A percentile compares a stretch with the other conserved stretches of the same genome.
Evolutionary conservation across 2,329 filamentous ascomycete species (phyloP).

Genomic region (Podosphaera fusca): DNA sequence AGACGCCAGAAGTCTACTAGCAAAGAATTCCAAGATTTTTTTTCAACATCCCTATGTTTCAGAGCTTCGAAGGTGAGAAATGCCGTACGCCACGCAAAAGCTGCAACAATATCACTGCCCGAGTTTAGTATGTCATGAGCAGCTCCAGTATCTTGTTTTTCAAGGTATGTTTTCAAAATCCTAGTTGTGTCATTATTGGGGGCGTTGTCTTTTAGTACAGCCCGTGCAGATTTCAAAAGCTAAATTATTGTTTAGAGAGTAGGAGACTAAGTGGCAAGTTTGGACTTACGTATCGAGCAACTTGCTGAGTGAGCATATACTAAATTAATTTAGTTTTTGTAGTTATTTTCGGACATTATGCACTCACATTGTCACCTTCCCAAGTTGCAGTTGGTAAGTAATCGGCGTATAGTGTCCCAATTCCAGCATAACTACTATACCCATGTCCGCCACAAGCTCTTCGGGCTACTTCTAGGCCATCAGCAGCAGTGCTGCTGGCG

Average conservation of each 20-base stretch:
- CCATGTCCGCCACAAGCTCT: constrained; percentile 58
- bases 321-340: not conserved
- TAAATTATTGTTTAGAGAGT: constrained; percentile 8
- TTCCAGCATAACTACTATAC: constrained; percentile 53
- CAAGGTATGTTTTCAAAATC: constrained; percentile 41
- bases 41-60: constrained; percentile 50
- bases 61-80: constrained; percentile 55
- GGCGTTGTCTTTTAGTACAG: constrained; percentile 40
- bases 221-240: constrained; percentile 51
- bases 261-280: not conserved
- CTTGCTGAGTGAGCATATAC: constrained; percentile 65
- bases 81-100: constrained; percentile 53
- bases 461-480: constrained; percentile 52
- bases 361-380: constrained; percentile 41
- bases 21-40: constrained; percentile 55
- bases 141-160: constrained; percentile 43
- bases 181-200: constrained; percentile 43
- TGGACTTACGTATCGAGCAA: constrained; percentile 38
- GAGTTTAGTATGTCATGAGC: constrained; percentile 52
- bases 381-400: constrained; percentile 50
- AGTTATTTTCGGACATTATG: not conserved
- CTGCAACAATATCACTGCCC: constrained; percentile 46
- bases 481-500: constrained; percentile 46
- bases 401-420: constrained; percentile 51
- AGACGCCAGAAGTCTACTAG: constrained; percentile 60